These are phyloP conservation scores for Emergomyces pasteurianus DNA, from an alignment of 2,329 filamentous ascomycete species.

Conservation along the genomic window DNA sequence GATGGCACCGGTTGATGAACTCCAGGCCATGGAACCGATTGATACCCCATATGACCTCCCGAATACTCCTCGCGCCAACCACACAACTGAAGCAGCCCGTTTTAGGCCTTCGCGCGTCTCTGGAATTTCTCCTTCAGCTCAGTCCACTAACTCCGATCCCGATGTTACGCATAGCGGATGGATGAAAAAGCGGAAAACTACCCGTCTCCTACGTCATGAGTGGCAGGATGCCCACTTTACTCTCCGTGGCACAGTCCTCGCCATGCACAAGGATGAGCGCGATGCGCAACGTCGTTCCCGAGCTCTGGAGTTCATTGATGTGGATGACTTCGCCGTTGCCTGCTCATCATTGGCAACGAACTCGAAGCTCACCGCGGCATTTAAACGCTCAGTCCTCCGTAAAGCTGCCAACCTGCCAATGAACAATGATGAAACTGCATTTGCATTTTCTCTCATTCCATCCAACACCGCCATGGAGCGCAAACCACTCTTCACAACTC, in stretches of 20 bases:
- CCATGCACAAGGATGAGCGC: slow-evolving; percentile 23
- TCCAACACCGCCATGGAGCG: slow-evolving; percentile 35
- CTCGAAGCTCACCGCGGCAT: slow-evolving; percentile 74
- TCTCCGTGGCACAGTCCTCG: slow-evolving; percentile 58
- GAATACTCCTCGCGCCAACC: slow-evolving; percentile 7
- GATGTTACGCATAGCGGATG: slow-evolving; percentile 65
- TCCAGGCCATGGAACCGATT: slow-evolving; percentile 16
- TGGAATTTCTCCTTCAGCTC: neutral
- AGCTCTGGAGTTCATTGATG: slow-evolving; percentile 24
- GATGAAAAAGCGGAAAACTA: slow-evolving; percentile 92
- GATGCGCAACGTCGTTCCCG: slow-evolving; percentile 15
- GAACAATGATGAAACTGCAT: slow-evolving; percentile 20
- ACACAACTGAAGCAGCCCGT: slow-evolving; percentile 7
- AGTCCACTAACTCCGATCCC: slow-evolving; percentile 8
- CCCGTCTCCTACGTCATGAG: slow-evolving; percentile 76
- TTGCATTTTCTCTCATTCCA: slow-evolving; percentile 33
- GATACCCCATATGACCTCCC: slow-evolving; percentile 20
- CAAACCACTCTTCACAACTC: slow-evolving; percentile 24
- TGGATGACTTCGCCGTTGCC: slow-evolving; percentile 30
- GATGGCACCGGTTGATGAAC: slow-evolving; percentile 21
- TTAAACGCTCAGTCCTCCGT: slow-evolving; percentile 47
- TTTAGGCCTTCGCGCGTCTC: slow-evolving; percentile 9
- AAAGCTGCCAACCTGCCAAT: slow-evolving; percentile 12
- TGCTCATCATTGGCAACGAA: slow-evolving; percentile 48
- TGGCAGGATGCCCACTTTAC: slow-evolving; percentile 91